Percentiles rank a stretch among this genome's conserved stretches.
phyloP scores from a whole-genome alignment of 345 rosid genomes.

The Tarenaya hassleriana region DNA sequence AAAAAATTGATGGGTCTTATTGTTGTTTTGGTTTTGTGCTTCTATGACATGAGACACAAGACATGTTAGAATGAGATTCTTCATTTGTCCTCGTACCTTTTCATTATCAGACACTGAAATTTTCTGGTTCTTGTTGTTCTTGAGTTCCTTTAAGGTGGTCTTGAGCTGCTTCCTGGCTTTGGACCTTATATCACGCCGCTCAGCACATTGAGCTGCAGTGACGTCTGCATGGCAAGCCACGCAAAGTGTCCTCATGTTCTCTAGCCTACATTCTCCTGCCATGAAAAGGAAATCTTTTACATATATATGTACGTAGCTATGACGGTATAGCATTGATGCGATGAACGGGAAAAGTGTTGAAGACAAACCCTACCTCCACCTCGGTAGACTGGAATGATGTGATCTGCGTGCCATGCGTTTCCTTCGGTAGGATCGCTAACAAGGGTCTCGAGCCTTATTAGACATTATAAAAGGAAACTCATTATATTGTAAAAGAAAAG shows the following conservation, averaged over 20 bases:
- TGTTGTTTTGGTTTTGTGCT: too few species aligned
- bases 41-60: too few species aligned
- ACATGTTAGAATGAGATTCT: background rate
- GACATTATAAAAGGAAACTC: constrained; percentile 6
- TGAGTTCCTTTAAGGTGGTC: constrained; percentile 36
- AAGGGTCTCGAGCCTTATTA: constrained; percentile 68
- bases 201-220: constrained; percentile 63
- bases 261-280: constrained; percentile 81
- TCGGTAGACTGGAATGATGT: constrained; percentile 73
- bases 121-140: constrained; percentile 22
- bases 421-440: constrained; percentile 59
- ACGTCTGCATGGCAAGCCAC: constrained; percentile 84
- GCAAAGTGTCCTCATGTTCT: constrained; percentile 92
- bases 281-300: too few species aligned
- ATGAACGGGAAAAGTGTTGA: background rate
- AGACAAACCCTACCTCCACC: constrained; percentile 68
- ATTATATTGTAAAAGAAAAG: background rate
- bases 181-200: constrained; percentile 44
- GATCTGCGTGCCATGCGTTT: constrained; percentile 92
- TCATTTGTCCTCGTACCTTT: constrained; percentile 18
- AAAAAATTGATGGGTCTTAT: too few species aligned
- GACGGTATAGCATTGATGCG: constrained; percentile 2
- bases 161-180: constrained; percentile 61
- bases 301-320: background rate
- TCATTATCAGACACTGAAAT: constrained; percentile 1